Conservation (phyloP, 2,329 filamentous ascomycete genomes). For the Camptophora hylomeconis region DNA sequence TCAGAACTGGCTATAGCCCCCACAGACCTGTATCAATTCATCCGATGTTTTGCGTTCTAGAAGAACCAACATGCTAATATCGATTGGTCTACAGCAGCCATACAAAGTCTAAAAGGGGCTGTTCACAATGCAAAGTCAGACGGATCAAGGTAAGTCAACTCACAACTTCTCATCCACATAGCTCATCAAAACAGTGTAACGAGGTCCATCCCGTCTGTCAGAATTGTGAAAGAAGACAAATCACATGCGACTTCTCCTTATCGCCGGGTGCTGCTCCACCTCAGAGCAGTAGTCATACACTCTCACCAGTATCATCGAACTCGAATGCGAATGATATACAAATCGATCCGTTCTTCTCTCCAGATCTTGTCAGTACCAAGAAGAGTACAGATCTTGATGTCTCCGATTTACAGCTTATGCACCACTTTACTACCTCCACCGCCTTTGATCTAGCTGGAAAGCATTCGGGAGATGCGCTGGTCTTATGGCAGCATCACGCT, state of each 20-base stretch:
- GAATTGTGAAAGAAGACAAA: slow-evolving; percentile 24
- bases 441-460: slow-evolving; percentile 22
- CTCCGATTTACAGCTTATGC: slow-evolving; percentile 25
- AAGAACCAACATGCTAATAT: too few species aligned
- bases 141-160: slow-evolving; percentile 24
- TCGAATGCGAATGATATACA: slow-evolving; percentile 4
- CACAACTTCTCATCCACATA: background rate
- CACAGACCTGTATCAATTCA: too few species aligned
- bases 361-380: slow-evolving; percentile 15
- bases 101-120: slow-evolving; percentile 28
- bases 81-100: too few species aligned
- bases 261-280: slow-evolving; percentile 9
- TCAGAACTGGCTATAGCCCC: too few species aligned
- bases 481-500: slow-evolving; percentile 23
- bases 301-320: slow-evolving; percentile 1
- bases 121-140: slow-evolving; percentile 26
- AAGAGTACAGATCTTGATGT: slow-evolving; percentile 19
- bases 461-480: slow-evolving; percentile 20
- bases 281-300: background rate
- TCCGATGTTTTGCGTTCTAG: too few species aligned
- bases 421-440: slow-evolving; percentile 26
- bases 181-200: slow-evolving; percentile 22
- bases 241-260: slow-evolving; percentile 23
- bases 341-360: slow-evolving; percentile 12
- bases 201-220: slow-evolving; percentile 24